Evolutionary conservation across 345 rosid species (phyloP), one percentile per base, ranked within the genome.

Genomic region (Hibiscus trionum): DNA sequence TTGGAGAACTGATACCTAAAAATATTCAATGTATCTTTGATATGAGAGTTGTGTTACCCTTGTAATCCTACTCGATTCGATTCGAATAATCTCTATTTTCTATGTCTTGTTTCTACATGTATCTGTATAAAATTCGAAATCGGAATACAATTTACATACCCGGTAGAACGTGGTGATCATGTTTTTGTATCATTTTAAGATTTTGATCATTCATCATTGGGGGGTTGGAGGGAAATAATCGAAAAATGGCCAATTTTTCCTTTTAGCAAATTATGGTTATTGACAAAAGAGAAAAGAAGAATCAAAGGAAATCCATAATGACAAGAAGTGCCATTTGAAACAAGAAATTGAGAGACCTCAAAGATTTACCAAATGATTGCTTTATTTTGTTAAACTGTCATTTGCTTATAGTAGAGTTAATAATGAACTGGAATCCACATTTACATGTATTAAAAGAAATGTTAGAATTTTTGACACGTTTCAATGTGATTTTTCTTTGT

Each of bases 281-380:
- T 66, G 35, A 24, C 50, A 61, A 21, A 11, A 58, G 12, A 4
- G 11, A 58, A 58, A 24, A 19, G 14, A 6, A 42, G 42, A n/a
- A 46, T 12, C 14, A 12, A 47, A 66, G 39, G 39, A 24, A 46
- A 66, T 15, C 6, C 71, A 66, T 46, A 21, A 66, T 66, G 37
- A 46, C 57, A 26, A 66, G n/a, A 66, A 46, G 21, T 46, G 57
- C 37, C 57, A 66, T 15, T 24, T 4, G 15, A 14, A n/a, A 53
- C 1, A 2, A 9, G 21, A 26, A 49, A 49, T 15, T 49, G 44
- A 49, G 71, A 26, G 57, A 33, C 42, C 37, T 47, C 7, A 66
- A 66, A 29, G 59, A 67, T 67, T 27, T 49, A 67, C 59, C 71
- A 67, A 67, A 67, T 50, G 16, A 67, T 67, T 49, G 16, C 42